These are phyloP conservation scores for Cicer pinnatifidum DNA, from an alignment of 306 rosid species.

Conservation along the genomic window DNA sequence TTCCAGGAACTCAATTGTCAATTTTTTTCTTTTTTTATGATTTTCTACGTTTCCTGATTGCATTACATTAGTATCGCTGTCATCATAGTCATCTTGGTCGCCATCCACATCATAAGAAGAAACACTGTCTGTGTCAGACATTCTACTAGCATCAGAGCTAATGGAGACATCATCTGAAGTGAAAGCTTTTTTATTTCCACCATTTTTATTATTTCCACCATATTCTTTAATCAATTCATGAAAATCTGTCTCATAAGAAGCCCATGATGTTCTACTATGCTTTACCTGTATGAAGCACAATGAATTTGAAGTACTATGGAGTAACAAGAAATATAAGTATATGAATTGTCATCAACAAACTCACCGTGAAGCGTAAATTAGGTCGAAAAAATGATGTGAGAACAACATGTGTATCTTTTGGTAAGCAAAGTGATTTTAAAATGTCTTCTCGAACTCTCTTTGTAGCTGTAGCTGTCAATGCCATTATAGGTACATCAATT, in stretches of 20 bases:
- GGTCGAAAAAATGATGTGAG: slow-evolving; percentile 86
- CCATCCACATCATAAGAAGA: slow-evolving; percentile 53
- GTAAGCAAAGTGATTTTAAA: slow-evolving; percentile 69
- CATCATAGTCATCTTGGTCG: slow-evolving; percentile 51
- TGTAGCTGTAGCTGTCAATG: slow-evolving; percentile 96
- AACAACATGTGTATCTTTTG: slow-evolving; percentile 73
- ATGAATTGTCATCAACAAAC: slow-evolving; percentile 42
- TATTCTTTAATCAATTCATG: slow-evolving; percentile 59
- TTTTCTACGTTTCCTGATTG: slow-evolving; percentile 48
- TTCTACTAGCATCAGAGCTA: slow-evolving; percentile 44
- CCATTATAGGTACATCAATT: slow-evolving; percentile 85
- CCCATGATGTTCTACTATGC: slow-evolving; percentile 73
- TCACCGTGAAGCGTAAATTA: slow-evolving; percentile 76
- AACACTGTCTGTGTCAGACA: slow-evolving; percentile 52
- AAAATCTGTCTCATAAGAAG: slow-evolving; percentile 77
- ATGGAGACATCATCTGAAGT: slow-evolving; percentile 44
- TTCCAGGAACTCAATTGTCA: slow-evolving; percentile 84
- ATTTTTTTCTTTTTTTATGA: slow-evolving; percentile 57
- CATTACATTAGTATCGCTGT: slow-evolving; percentile 41
- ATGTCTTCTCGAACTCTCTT: slow-evolving; percentile 76
- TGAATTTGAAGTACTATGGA: slow-evolving; percentile 19
- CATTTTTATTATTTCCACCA: slow-evolving; percentile 51
- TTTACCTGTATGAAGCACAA: slow-evolving; percentile 62
- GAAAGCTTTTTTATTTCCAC: slow-evolving; percentile 52
- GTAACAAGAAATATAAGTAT: slow-evolving; percentile 11